phyloP scores from a whole-genome alignment of 495 filamentous ascomycete genomes.

The Letharia columbiana region DNA sequence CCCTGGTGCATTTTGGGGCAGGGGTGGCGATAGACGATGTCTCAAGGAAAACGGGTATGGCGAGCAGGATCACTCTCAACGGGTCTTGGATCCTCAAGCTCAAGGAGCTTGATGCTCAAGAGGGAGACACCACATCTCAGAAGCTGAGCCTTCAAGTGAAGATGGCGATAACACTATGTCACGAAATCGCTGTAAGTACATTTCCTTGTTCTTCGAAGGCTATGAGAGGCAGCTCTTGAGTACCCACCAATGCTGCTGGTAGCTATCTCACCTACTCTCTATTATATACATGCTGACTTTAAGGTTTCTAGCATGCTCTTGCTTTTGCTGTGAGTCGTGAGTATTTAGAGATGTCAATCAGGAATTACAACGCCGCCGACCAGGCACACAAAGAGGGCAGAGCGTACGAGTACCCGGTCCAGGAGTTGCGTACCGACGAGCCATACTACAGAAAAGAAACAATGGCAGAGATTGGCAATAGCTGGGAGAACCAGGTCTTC shows the following conservation, averaged over 20 bases:
- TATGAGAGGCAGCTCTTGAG: neutral
- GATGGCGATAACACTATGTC: conserved; percentile 7
- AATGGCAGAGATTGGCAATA: conserved; percentile 7
- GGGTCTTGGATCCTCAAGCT: neutral
- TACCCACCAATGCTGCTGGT: neutral
- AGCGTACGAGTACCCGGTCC: neutral
- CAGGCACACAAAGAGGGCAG: neutral
- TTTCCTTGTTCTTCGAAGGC: neutral
- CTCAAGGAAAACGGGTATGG: conserved; percentile 1
- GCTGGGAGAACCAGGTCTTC: conserved; percentile 10
- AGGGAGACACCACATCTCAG: neutral
- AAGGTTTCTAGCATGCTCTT: neutral
- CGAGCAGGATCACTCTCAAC: neutral
- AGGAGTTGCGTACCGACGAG: neutral
- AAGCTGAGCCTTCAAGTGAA: conserved; percentile 7
- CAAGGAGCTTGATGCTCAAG: neutral
- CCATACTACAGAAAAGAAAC: neutral
- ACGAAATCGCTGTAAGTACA: neutral
- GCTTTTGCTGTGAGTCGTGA: neutral
- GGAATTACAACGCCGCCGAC: neutral
- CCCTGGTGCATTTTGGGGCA: neutral
- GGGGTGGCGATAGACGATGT: conserved; percentile 7
- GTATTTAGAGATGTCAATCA: neutral
- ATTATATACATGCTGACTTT: neutral
- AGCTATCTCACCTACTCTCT: neutral